Conservation (phyloP, 495 filamentous ascomycete genomes). For the Podospora comata region DNA sequence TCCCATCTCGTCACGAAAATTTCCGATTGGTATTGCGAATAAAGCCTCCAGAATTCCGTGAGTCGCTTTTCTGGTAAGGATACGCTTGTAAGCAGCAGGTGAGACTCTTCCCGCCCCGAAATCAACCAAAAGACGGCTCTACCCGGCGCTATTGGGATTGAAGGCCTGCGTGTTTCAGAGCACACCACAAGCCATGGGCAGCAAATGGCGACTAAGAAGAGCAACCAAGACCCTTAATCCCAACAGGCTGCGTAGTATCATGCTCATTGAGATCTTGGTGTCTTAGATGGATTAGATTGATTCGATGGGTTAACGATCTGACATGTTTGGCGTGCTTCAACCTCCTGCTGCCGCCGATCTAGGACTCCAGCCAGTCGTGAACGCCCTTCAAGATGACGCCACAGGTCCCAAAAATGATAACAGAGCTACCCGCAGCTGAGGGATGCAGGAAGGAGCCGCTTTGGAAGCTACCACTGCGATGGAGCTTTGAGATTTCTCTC, state of each 20-base stretch:
- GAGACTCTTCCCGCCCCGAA: not conserved
- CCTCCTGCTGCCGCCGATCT: not conserved
- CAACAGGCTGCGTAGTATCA: not conserved
- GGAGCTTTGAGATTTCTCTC: not conserved
- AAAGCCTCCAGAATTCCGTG: not conserved
- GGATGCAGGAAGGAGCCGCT: not conserved
- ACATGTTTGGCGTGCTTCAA: not conserved
- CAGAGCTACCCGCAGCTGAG: not conserved
- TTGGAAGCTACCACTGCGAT: not conserved
- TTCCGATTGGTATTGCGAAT: slow-evolving; percentile 1
- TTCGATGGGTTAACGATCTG: not conserved
- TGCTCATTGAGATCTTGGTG: not conserved
- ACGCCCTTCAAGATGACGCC: not conserved
- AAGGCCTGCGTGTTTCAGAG: not conserved
- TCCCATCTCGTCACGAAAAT: not conserved
- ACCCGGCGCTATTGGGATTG: not conserved
- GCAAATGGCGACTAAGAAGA: not conserved
- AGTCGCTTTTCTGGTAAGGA: not conserved
- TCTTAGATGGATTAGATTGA: not conserved
- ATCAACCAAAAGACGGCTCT: not conserved
- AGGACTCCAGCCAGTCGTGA: not conserved
- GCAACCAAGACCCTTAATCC: not conserved
- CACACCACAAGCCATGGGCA: not conserved
- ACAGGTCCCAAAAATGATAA: not conserved
- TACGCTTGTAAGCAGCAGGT: not conserved